phyloP scores from a whole-genome alignment of 2,329 filamentous ascomycete species.

The Neonectria punicea region DNA sequence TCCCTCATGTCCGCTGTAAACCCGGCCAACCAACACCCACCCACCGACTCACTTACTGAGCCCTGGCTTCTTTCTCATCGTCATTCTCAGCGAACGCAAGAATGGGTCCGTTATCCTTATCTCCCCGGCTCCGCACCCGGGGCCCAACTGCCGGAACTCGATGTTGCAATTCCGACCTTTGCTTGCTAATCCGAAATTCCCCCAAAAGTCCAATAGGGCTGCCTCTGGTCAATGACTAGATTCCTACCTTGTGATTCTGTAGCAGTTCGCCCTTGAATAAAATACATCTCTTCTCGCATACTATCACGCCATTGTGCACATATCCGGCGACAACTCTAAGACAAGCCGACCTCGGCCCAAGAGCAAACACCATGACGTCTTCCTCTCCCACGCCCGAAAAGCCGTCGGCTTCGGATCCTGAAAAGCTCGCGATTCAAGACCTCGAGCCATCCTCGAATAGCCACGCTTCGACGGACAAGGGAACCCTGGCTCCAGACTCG shows the following conservation, averaged over 20 bases:
- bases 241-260: neutral
- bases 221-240: neutral
- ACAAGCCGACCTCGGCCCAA: neutral
- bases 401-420: neutral
- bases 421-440: neutral
- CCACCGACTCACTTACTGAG: slow-evolving; percentile 1
- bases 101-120: slow-evolving; percentile 4
- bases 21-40: slow-evolving; percentile 4
- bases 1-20: slow-evolving; percentile 7
- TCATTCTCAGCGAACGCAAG: slow-evolving; percentile 2
- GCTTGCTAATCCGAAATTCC: slow-evolving; percentile 27
- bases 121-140: slow-evolving; percentile 3
- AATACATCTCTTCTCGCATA: neutral
- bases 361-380: slow-evolving; percentile 7
- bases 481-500: neutral
- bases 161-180: slow-evolving; percentile 20
- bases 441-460: slow-evolving; percentile 5
- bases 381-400: slow-evolving; percentile 1
- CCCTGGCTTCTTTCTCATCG: neutral
- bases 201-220: neutral
- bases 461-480: slow-evolving; percentile 6
- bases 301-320: neutral
- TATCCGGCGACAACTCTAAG: neutral
- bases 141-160: slow-evolving; percentile 15
- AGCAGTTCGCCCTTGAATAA: neutral